A percentile compares a stretch with the other conserved stretches of the same genome.
Evolutionary conservation across 1,284 basidiomycete species (phyloP).

Genomic region (Gastroboletus turbinatus): DNA sequence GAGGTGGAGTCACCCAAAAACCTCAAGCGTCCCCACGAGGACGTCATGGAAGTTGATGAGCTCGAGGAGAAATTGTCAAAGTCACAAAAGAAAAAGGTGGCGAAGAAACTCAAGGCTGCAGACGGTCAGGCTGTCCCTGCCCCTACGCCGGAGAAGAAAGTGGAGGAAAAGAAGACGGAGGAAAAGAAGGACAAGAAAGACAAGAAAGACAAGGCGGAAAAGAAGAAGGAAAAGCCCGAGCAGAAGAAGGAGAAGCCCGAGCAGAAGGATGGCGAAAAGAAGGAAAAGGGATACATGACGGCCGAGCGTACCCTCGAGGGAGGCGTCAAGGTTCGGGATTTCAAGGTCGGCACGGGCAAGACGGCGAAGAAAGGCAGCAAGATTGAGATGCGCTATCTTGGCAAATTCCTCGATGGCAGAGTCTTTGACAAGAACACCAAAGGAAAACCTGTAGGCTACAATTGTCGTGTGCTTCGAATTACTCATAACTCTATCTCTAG

Average conservation of each 20-base stretch:
- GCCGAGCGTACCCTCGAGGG: constrained; percentile 54
- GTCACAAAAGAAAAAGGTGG: constrained; percentile 62
- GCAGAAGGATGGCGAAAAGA: constrained; percentile 37
- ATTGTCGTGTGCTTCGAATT: not conserved
- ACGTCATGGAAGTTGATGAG: constrained; percentile 45
- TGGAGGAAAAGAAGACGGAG: constrained; percentile 39
- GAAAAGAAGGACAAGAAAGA: constrained; percentile 37
- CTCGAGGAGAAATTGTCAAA: constrained; percentile 47
- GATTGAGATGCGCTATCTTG: constrained; percentile 88
- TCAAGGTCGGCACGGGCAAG: constrained; percentile 78
- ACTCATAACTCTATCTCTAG: constrained; percentile 34
- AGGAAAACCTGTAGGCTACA: constrained; percentile 73
- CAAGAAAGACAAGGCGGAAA: constrained; percentile 44
- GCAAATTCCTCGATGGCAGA: constrained; percentile 84
- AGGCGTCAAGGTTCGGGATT: constrained; percentile 80
- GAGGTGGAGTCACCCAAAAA: constrained; percentile 16
- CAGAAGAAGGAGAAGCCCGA: constrained; percentile 34
- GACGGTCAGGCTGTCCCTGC: constrained; percentile 56
- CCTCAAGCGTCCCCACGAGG: constrained; percentile 65
- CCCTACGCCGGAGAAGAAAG: constrained; percentile 37
- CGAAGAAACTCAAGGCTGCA: constrained; percentile 74
- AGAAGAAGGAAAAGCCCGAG: constrained; percentile 32
- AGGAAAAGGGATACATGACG: constrained; percentile 38
- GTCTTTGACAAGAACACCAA: constrained; percentile 88
- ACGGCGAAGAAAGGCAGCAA: constrained; percentile 84